Percentiles rank a stretch among this genome's conserved stretches.
These are phyloP conservation scores for Acanthamoeba lugdunensis DNA, from an alignment of 208 protist genomes.

Conservation along the genomic window DNA sequence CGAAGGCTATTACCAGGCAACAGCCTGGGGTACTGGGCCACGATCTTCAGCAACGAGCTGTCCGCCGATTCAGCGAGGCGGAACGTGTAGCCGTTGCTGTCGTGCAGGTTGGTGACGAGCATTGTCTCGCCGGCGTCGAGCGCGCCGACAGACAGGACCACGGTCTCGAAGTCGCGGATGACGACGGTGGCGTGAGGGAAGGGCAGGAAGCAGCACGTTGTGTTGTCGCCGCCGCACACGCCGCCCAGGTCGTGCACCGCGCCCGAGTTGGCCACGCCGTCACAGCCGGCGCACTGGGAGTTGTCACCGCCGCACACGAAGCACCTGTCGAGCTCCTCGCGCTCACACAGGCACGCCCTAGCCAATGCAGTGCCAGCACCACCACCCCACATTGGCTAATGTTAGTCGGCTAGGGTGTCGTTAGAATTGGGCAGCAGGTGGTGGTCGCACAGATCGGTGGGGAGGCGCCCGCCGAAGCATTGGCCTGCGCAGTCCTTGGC, in stretches of 20 bases:
- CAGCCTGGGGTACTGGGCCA: too few species aligned
- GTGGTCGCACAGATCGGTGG: background rate
- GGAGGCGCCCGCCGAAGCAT: background rate
- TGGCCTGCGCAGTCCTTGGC: background rate
- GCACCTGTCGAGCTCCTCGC: background rate
- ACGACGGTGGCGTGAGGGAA: background rate
- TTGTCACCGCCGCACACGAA: constrained; percentile 5
- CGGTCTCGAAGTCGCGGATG: background rate
- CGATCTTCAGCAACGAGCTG: too few species aligned
- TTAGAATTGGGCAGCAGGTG: too few species aligned
- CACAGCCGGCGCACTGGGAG: background rate
- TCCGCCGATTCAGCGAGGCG: too few species aligned
- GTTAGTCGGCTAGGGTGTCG: too few species aligned
- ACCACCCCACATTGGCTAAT: too few species aligned
- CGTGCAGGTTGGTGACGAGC: too few species aligned
- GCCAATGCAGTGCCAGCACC: too few species aligned
- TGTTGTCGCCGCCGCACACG: constrained; percentile 33
- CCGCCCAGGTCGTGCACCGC: background rate
- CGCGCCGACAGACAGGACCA: too few species aligned
- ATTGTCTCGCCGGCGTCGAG: background rate
- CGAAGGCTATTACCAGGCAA: too few species aligned
- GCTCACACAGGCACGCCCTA: too few species aligned
- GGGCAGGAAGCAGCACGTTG: constrained; percentile 10
- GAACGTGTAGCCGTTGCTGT: background rate
- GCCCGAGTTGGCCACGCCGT: background rate